Percentiles rank a stretch among this genome's conserved stretches.
phyloP scores from a whole-genome alignment of 495 filamentous ascomycete species.

The Aspergillus haitiensis region DNA sequence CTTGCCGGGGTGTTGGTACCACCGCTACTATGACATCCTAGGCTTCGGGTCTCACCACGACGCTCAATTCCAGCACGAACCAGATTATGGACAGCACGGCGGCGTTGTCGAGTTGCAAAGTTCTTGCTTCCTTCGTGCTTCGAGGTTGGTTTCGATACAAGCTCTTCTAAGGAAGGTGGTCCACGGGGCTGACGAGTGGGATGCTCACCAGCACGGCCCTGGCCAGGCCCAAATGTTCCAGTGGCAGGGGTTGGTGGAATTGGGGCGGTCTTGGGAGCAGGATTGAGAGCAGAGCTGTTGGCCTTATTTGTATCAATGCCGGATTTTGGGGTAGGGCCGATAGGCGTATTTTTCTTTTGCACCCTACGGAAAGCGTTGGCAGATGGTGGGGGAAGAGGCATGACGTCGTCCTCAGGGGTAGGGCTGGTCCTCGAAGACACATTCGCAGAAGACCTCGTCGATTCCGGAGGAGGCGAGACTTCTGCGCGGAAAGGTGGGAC shows the following conservation, averaged over 20 bases:
- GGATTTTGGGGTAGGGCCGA: constrained; percentile 61
- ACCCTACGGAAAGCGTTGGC: constrained; percentile 85
- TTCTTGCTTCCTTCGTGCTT: constrained; percentile 98
- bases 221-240: constrained; percentile 90
- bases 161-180: constrained; percentile 88
- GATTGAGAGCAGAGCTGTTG: constrained; percentile 44
- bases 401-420: constrained; percentile 61
- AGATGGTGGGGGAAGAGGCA: constrained; percentile 75
- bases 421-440: constrained; percentile 65
- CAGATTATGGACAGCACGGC: constrained; percentile 85
- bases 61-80: constrained; percentile 88
- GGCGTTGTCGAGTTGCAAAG: constrained; percentile 90
- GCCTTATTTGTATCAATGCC: constrained; percentile 59
- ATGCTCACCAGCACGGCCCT: constrained; percentile 90
- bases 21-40: constrained; percentile 58
- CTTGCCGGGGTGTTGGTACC: constrained; percentile 89
- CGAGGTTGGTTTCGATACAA: constrained; percentile 84
- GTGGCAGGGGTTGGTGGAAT: constrained; percentile 80
- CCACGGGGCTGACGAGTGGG: constrained; percentile 91
- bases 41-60: constrained; percentile 62
- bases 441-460: constrained; percentile 49
- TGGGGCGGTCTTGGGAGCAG: constrained; percentile 73
- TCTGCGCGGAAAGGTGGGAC: constrained; percentile 70
- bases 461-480: constrained; percentile 73
- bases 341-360: constrained; percentile 87